Evolutionary conservation across 2,329 filamentous ascomycete species (phyloP).

Genomic region (Xylaria sp.): DNA sequence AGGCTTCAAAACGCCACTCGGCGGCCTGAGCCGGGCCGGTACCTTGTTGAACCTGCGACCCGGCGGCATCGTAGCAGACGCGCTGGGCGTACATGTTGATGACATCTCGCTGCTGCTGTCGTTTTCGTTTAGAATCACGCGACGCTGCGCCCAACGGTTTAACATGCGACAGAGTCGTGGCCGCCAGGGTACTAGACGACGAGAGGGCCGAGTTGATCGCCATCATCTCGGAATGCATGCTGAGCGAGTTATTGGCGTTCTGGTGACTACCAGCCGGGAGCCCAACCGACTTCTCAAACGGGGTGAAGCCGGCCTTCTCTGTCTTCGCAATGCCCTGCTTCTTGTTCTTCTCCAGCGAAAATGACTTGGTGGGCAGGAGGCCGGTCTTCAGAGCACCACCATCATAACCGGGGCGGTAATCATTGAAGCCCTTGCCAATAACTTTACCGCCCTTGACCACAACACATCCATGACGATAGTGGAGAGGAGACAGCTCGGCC

Average conservation of each 20-base stretch:
- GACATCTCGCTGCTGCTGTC: slow-evolving; percentile 44
- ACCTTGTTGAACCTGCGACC: slow-evolving; percentile 35
- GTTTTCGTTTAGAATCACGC: slow-evolving; percentile 48
- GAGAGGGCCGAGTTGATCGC: slow-evolving; percentile 54
- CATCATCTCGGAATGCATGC: slow-evolving; percentile 60
- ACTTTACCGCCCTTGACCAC: slow-evolving; percentile 56
- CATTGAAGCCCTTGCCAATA: slow-evolving; percentile 55
- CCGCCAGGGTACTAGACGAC: slow-evolving; percentile 46
- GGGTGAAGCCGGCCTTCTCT: slow-evolving; percentile 23
- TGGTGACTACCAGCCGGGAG: slow-evolving; percentile 38
- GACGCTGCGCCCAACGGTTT: slow-evolving; percentile 42
- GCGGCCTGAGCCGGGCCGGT: slow-evolving; percentile 41
- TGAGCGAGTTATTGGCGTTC: slow-evolving; percentile 45
- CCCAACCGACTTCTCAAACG: slow-evolving; percentile 44
- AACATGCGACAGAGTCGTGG: slow-evolving; percentile 46
- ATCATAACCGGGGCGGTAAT: slow-evolving; percentile 52
- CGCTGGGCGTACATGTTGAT: slow-evolving; percentile 49
- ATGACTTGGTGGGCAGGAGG: slow-evolving; percentile 38
- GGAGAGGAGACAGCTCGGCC: slow-evolving; percentile 52
- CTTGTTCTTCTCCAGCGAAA: slow-evolving; percentile 42
- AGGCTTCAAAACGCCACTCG: slow-evolving; percentile 53
- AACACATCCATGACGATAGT: slow-evolving; percentile 53
- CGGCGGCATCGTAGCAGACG: slow-evolving; percentile 41
- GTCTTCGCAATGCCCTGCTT: slow-evolving; percentile 42
- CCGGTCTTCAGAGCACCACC: slow-evolving; percentile 54